These are phyloP conservation scores for Phoenix roebelenii DNA, from an alignment of 176 grass and related monocot species.

Conservation along the genomic window DNA sequence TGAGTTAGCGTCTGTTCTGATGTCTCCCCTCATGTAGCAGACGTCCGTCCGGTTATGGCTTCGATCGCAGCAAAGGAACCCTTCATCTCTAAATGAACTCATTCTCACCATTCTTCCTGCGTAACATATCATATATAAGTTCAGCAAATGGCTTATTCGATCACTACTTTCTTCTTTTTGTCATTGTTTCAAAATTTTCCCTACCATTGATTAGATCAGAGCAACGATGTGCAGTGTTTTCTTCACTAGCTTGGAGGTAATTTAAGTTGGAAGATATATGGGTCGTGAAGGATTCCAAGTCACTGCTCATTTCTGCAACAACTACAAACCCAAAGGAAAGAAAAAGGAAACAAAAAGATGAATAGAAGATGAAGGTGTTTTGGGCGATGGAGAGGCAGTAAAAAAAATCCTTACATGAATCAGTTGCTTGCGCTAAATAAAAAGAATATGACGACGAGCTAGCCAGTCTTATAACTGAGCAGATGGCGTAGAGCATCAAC, in stretches of 20 bases:
- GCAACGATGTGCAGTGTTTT: slow-evolving; percentile 60
- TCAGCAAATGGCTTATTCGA: not conserved
- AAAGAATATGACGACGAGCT: no score
- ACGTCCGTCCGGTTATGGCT: slow-evolving; percentile 84
- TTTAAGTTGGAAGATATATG: slow-evolving; percentile 56
- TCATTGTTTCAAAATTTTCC: not conserved
- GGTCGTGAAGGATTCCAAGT: slow-evolving; percentile 65
- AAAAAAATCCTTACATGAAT: no score
- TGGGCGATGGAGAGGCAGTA: no score
- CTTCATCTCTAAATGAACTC: slow-evolving; percentile 8
- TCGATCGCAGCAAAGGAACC: slow-evolving; percentile 83
- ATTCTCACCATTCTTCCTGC: slow-evolving; percentile 38
- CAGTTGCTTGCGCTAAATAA: no score
- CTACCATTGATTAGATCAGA: slow-evolving; percentile 73
- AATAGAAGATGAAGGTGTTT: no score
- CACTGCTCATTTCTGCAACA: slow-evolving; percentile 14
- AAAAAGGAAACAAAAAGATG: no score
- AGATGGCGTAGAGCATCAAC: no score
- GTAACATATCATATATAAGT: not conserved
- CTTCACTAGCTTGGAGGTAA: slow-evolving; percentile 49
- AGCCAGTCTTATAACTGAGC: no score
- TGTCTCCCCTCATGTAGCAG: slow-evolving; percentile 82
- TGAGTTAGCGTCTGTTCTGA: slow-evolving; percentile 66
- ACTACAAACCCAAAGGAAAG: no score
- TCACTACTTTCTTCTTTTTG: not conserved